A percentile compares a stretch with the other conserved stretches of the same genome.
These are phyloP conservation scores for Haematococcus lacustris DNA, from an alignment of 139 green algal species.

Conservation along the genomic window DNA sequence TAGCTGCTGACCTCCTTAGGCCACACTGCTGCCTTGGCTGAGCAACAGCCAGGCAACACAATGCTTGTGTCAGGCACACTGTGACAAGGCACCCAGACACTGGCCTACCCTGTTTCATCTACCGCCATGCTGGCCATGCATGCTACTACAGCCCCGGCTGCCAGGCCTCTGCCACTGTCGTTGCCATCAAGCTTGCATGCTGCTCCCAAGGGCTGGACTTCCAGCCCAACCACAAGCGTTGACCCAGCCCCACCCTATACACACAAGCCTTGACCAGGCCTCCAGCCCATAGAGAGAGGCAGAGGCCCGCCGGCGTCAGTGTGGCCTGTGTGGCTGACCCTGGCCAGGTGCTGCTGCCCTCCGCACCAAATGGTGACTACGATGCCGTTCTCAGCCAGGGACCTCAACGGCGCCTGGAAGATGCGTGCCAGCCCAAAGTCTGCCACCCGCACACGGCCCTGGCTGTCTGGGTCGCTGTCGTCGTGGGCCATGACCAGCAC, in stretches of 20 bases:
- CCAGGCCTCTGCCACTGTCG: too few species aligned
- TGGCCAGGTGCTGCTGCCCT: background rate
- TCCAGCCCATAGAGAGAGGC: too few species aligned
- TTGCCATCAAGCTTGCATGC: too few species aligned
- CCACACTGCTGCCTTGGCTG: too few species aligned
- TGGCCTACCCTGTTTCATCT: too few species aligned
- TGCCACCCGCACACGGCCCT: conserved; percentile 54
- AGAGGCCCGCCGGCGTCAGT: too few species aligned
- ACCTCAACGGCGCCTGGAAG: conserved; percentile 45
- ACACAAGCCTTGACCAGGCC: background rate
- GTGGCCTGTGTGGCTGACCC: background rate
- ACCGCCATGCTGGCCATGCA: too few species aligned
- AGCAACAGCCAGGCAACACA: too few species aligned
- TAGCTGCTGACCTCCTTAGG: too few species aligned
- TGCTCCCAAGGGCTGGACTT: background rate
- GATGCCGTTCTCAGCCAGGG: conserved; percentile 64
- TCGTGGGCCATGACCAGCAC: conserved; percentile 64
- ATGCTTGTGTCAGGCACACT: too few species aligned
- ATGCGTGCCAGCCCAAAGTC: conserved; percentile 61
- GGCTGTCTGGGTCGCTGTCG: conserved; percentile 4
- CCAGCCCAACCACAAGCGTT: background rate
- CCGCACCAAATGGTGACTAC: conserved; percentile 82
- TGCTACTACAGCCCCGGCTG: too few species aligned
- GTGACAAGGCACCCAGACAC: too few species aligned
- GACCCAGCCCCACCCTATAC: background rate